Conservation (phyloP, 352 stramenopile species). For the Phytopythium delawarense region DNA sequence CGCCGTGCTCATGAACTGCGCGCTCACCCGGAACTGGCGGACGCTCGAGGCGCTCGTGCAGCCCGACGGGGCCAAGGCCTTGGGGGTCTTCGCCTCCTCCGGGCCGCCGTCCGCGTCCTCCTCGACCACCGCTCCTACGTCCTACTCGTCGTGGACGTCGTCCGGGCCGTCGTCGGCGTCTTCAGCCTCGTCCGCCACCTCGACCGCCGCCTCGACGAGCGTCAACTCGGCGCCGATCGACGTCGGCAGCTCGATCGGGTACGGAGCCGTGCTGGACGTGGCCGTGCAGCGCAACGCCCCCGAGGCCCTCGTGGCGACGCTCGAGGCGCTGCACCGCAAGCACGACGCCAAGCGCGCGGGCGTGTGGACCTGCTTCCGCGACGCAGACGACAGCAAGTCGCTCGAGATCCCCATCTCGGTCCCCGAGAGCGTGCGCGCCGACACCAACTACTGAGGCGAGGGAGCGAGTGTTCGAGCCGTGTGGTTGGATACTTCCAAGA, state of each 20-base stretch:
- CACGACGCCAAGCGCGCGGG: conserved; percentile 39
- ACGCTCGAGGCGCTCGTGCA: conserved; percentile 46
- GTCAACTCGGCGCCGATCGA: neutral
- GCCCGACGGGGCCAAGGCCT: conserved; percentile 31
- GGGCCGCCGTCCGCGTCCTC: conserved; percentile 19
- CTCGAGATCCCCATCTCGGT: conserved; percentile 46
- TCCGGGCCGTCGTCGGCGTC: conserved; percentile 13
- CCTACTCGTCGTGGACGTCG: conserved; percentile 25
- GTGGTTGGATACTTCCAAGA: no score
- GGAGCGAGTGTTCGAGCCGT: neutral
- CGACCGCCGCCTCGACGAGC: conserved; percentile 10
- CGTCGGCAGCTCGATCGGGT: conserved; percentile 42
- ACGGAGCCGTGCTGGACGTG: conserved; percentile 70
- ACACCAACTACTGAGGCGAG: conserved; percentile 28
- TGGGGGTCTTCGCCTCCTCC: conserved; percentile 25
- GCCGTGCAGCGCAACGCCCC: conserved; percentile 41
- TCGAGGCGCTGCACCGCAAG: conserved; percentile 49
- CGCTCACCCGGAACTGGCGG: conserved; percentile 43
- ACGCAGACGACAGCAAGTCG: conserved; percentile 27
- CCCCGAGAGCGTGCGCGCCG: conserved; percentile 27
- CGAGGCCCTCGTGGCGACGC: conserved; percentile 29
- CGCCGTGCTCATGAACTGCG: conserved; percentile 38
- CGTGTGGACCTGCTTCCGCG: conserved; percentile 44
- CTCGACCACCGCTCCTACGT: conserved; percentile 17
- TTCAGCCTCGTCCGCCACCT: conserved; percentile 8